A percentile compares a stretch with the other conserved stretches of the same genome.
phyloP scores from a whole-genome alignment of 306 rosid species.

The Cucumis hystrix region DNA sequence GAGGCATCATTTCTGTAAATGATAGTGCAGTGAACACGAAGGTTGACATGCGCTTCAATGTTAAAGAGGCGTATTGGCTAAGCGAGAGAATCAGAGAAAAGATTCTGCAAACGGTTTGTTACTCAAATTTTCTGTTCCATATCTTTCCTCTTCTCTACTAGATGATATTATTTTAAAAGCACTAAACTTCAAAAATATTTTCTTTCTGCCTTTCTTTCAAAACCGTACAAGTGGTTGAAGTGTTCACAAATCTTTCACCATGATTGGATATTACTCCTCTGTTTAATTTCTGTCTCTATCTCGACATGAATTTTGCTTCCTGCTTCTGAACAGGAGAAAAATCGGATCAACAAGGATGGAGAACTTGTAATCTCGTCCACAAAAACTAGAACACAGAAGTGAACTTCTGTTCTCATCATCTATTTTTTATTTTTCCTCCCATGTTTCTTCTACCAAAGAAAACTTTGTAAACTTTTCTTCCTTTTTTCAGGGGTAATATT shows the following conservation, averaged over 20 bases:
- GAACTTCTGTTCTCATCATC: conserved; percentile 18
- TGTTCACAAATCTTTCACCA: not conserved
- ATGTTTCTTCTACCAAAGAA: conserved; percentile 10
- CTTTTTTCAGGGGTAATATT: conserved; percentile 44
- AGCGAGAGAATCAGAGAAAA: conserved; percentile 67
- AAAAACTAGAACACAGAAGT: conserved; percentile 89
- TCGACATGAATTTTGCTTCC: conserved; percentile 1
- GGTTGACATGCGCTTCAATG: conserved; percentile 98
- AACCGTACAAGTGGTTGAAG: not conserved
- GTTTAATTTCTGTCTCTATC: not conserved
- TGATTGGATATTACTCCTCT: not conserved
- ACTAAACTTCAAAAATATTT: not conserved
- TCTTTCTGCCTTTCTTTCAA: not conserved
- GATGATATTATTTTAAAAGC: not conserved
- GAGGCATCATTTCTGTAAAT: not conserved
- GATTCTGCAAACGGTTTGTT: conserved; percentile 65
- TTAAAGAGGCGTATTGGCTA: conserved; percentile 65
- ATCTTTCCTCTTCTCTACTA: not conserved
- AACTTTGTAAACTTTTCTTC: not conserved
- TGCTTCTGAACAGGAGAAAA: conserved; percentile 63
- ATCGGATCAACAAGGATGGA: conserved; percentile 85
- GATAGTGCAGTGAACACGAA: conserved; percentile 67
- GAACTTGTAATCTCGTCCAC: conserved; percentile 95
- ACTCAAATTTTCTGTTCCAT: not conserved
- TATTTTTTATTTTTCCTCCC: not conserved